phyloP scores from a whole-genome alignment of 2,329 filamentous ascomycete species.

The Helotiales sp. region DNA sequence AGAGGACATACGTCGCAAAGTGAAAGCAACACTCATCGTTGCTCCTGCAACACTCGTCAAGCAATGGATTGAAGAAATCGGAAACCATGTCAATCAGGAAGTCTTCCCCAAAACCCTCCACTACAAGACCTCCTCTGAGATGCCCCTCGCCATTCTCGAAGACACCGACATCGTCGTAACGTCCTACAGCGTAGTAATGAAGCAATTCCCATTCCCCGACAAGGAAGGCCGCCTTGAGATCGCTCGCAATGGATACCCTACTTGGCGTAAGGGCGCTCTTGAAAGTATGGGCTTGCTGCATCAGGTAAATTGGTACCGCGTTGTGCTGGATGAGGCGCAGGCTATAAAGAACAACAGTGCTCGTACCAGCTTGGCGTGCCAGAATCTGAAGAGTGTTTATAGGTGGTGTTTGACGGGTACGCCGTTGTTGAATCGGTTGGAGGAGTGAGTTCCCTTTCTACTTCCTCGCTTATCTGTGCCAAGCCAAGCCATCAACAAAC shows the following conservation, averaged over 20 bases:
- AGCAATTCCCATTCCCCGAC: constrained; percentile 89
- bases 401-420: constrained; percentile 44
- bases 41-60: constrained; percentile 37
- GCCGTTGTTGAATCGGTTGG: constrained; percentile 38
- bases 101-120: constrained; percentile 34
- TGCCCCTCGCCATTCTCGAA: constrained; percentile 22
- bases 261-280: constrained; percentile 43
- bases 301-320: constrained; percentile 48
- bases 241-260: constrained; percentile 44
- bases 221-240: constrained; percentile 89
- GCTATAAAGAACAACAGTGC: constrained; percentile 55
- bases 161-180: constrained; percentile 40
- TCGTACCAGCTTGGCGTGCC: constrained; percentile 51
- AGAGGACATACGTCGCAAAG: constrained; percentile 41
- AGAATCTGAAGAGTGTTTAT: constrained; percentile 40
- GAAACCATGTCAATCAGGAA: constrained; percentile 26
- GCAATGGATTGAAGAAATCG: constrained; percentile 42
- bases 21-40: constrained; percentile 41
- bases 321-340: constrained; percentile 64
- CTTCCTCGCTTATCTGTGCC: not conserved
- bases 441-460: constrained; percentile 35
- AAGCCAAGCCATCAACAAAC: not conserved
- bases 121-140: constrained; percentile 29
- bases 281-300: constrained; percentile 47
- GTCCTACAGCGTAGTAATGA: constrained; percentile 39